phyloP scores from a whole-genome alignment of 2,329 filamentous ascomycete species.

The Pestalotiopsis fici region DNA sequence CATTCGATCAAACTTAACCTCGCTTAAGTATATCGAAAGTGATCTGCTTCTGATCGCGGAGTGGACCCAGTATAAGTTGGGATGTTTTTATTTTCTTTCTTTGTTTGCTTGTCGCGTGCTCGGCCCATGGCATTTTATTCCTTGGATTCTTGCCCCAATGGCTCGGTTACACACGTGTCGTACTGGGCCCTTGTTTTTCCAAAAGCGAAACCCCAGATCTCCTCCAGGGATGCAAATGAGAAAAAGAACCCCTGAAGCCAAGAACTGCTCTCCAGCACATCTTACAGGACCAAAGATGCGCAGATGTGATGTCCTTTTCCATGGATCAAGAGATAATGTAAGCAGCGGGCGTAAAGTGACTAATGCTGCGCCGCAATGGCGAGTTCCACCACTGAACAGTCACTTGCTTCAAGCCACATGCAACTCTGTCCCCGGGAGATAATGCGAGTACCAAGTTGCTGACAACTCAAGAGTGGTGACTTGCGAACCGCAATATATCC shows the following conservation, averaged over 20 bases:
- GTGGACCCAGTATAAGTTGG: neutral
- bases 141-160: neutral
- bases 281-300: neutral
- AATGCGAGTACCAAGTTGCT: too few species aligned
- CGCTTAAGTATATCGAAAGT: neutral
- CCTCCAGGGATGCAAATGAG: neutral
- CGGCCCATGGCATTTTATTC: neutral
- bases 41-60: neutral
- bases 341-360: neutral
- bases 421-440: neutral
- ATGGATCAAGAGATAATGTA: neutral
- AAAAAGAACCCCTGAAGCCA: neutral
- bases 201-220: neutral
- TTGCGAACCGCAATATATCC: too few species aligned
- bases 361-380: neutral
- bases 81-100: too few species aligned
- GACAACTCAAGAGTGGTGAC: too few species aligned
- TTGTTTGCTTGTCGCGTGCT: neutral
- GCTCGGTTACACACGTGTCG: neutral
- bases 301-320: neutral
- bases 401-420: neutral
- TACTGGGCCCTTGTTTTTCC: neutral
- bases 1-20: neutral
- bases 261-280: neutral
- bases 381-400: neutral